These are phyloP conservation scores for Vigna mungo DNA, from an alignment of 306 rosid species.

Conservation along the genomic window DNA sequence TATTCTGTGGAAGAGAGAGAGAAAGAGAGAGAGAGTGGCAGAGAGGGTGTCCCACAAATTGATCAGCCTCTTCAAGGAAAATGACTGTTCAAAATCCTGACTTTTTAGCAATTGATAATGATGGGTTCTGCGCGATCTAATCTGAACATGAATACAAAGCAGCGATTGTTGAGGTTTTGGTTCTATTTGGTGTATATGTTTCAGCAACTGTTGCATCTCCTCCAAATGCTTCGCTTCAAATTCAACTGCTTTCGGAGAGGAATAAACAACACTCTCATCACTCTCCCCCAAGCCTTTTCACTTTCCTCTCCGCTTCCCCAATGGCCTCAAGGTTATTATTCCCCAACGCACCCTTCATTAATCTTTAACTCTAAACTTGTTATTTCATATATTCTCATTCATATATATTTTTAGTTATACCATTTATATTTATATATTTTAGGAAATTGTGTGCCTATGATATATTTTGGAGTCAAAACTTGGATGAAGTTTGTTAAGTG, in stretches of 20 bases:
- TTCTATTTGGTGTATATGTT: conserved; percentile 7
- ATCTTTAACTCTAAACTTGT: not conserved
- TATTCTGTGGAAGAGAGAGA: not conserved
- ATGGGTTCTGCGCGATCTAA: not conserved
- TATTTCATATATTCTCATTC: not conserved
- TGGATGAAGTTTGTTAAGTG: not conserved
- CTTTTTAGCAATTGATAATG: not conserved
- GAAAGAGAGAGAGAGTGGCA: not conserved
- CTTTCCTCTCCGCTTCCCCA: conserved; percentile 64
- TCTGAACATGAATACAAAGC: conserved; percentile 11
- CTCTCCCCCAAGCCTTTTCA: conserved; percentile 56
- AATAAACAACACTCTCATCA: not conserved
- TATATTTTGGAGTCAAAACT: not conserved
- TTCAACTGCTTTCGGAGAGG: conserved; percentile 51
- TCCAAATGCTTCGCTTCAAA: conserved; percentile 51
- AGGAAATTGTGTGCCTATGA: not conserved
- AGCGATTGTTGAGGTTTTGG: not conserved
- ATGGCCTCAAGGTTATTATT: conserved; percentile 77
- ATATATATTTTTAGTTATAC: not conserved
- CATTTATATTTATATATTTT: not conserved
- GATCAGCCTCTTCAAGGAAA: not conserved
- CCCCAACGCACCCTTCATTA: not conserved
- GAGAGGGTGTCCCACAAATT: conserved; percentile 33
- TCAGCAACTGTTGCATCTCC: conserved; percentile 21
- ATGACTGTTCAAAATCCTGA: not conserved